These are phyloP conservation scores for Penicillium taxi DNA, from an alignment of 495 filamentous ascomycete genomes.

Conservation along the genomic window DNA sequence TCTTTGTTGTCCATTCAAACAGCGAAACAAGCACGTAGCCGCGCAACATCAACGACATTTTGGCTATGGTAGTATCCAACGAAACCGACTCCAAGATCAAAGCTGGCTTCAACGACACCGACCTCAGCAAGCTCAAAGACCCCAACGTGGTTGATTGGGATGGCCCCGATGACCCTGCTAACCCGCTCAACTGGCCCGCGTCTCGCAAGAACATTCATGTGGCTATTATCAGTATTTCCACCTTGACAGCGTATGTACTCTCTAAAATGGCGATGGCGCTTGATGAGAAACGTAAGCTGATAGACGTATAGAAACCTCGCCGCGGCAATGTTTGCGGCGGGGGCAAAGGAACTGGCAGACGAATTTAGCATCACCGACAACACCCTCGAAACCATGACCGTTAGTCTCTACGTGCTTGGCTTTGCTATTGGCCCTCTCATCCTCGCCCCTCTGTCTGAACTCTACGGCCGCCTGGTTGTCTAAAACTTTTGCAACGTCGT, in stretches of 20 bases:
- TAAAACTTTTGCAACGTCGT: background rate
- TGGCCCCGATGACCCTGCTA: background rate
- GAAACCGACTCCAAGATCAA: too few species aligned
- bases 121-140: background rate
- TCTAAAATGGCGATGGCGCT: too few species aligned
- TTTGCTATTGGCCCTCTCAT: constrained; percentile 31
- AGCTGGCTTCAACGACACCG: too few species aligned
- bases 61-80: too few species aligned
- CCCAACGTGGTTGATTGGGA: constrained; percentile 1
- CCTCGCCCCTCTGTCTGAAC: constrained; percentile 34
- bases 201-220: background rate
- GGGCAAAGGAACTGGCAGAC: background rate
- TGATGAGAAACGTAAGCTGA: too few species aligned
- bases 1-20: too few species aligned
- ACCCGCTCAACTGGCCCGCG: background rate
- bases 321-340: background rate
- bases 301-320: background rate
- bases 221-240: background rate
- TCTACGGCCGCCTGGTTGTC: constrained; percentile 26
- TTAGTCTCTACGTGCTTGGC: constrained; percentile 36
- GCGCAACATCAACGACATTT: too few species aligned
- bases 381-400: constrained; percentile 6
- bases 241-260: too few species aligned
- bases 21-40: background rate
- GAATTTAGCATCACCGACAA: background rate